Evolutionary conservation across 306 rosid genomes (phyloP).

Genomic region (Alnus rubra): DNA sequence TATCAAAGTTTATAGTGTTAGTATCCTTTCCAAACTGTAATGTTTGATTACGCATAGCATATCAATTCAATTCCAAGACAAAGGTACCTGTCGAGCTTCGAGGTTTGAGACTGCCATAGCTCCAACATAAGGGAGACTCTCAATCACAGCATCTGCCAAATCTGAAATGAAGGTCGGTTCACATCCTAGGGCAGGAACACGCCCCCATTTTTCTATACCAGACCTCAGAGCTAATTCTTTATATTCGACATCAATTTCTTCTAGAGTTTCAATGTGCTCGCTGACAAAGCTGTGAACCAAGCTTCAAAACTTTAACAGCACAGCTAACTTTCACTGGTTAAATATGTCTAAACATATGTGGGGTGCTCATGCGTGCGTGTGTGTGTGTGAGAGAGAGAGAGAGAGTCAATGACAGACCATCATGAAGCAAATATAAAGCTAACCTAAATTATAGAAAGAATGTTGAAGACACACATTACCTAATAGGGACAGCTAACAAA

Average conservation of each 20-base stretch:
- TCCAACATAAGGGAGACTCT: constrained; percentile 95
- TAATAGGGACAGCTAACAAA: constrained; percentile 93
- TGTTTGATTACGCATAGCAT: not conserved
- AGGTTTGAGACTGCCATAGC: constrained; percentile 99
- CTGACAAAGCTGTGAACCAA: constrained; percentile 91
- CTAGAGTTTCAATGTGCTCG: constrained; percentile 97
- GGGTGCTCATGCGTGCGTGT: not conserved
- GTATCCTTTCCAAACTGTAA: not conserved
- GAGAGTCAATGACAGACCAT: constrained; percentile 8
- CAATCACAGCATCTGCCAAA: constrained; percentile 97
- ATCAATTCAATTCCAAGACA: not conserved
- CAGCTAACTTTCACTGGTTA: not conserved
- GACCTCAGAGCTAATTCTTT: constrained; percentile 89
- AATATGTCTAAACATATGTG: not conserved
- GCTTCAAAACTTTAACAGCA: constrained; percentile 16
- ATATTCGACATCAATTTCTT: constrained; percentile 97
- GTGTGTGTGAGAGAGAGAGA: not conserved
- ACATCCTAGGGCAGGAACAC: constrained; percentile 98
- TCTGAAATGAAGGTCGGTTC: constrained; percentile 94
- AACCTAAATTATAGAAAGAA: not conserved
- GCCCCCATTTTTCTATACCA: constrained; percentile 94
- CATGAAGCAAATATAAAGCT: not conserved
- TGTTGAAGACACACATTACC: constrained; percentile 41
- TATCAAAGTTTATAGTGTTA: not conserved
- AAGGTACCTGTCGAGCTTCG: constrained; percentile 94